Evolutionary conservation across 495 filamentous ascomycete genomes (phyloP).

Genomic region (Alectoria sarmentosa): DNA sequence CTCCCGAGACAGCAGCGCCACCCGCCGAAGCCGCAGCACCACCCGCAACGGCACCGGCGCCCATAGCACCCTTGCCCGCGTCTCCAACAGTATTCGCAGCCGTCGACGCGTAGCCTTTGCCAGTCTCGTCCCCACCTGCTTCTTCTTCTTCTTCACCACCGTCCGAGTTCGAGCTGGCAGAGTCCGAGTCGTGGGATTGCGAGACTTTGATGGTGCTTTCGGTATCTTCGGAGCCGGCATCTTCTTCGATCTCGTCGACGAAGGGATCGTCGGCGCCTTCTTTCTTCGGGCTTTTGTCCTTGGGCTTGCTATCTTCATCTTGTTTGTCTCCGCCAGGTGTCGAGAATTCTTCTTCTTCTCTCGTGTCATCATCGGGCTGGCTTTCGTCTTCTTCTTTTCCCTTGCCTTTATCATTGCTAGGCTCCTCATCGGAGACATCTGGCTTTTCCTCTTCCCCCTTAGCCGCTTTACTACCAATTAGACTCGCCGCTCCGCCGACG

Average conservation of each 20-base stretch:
- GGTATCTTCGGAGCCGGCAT: not conserved
- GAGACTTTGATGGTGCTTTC: conserved; percentile 8
- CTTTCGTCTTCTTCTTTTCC: not conserved
- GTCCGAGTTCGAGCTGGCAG: conserved; percentile 2
- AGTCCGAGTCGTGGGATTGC: conserved; percentile 6
- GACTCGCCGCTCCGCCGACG: not conserved
- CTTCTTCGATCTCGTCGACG: conserved; percentile 2
- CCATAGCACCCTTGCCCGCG: conserved; percentile 5
- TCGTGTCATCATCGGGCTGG: not conserved
- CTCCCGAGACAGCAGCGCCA: not conserved
- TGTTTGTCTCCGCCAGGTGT: not conserved
- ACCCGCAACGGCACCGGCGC: not conserved
- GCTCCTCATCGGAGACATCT: not conserved
- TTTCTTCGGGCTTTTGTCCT: not conserved
- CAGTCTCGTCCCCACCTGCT: not conserved
- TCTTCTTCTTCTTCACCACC: not conserved
- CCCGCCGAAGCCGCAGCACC: conserved; percentile 1
- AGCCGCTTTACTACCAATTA: not conserved
- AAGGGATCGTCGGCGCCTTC: conserved; percentile 5
- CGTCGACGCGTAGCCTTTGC: not conserved
- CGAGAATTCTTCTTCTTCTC: not conserved
- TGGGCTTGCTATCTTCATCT: not conserved
- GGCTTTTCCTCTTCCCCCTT: not conserved
- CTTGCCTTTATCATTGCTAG: not conserved
- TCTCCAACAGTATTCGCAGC: not conserved